A percentile compares a stretch with the other conserved stretches of the same genome.
These are phyloP conservation scores for Globisporangium megalacanthum DNA, from an alignment of 352 stramenopile species.

Conservation along the genomic window DNA sequence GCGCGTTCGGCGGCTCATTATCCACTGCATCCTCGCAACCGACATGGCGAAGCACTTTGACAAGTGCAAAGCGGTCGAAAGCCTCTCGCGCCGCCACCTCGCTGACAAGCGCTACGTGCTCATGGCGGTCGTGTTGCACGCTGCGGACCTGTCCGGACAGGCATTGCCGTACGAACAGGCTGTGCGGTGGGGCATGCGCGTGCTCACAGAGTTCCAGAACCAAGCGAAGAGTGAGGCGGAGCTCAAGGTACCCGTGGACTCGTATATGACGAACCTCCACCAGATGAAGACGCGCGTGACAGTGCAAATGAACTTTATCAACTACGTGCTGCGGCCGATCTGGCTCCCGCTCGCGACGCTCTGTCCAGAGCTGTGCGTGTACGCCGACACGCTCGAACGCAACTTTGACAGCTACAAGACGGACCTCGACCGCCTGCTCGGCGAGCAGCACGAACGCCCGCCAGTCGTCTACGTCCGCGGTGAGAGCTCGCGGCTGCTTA, in stretches of 20 bases:
- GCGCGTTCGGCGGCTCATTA: constrained; percentile 54
- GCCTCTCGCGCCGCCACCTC: constrained; percentile 50
- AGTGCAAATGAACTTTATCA: constrained; percentile 73
- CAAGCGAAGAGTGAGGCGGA: constrained; percentile 63
- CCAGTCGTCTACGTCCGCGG: constrained; percentile 31
- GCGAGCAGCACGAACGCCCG: constrained; percentile 17
- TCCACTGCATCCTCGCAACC: constrained; percentile 66
- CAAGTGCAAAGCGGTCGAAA: constrained; percentile 59
- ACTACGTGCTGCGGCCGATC: constrained; percentile 70
- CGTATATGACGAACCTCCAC: constrained; percentile 70
- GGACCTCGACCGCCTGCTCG: constrained; percentile 34
- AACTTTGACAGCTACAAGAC: constrained; percentile 57
- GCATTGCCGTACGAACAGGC: constrained; percentile 50
- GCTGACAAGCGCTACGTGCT: constrained; percentile 49
- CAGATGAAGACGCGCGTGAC: constrained; percentile 49
- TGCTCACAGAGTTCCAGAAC: constrained; percentile 69
- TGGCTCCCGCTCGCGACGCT: constrained; percentile 47
- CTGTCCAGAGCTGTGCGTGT: constrained; percentile 51
- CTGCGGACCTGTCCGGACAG: constrained; percentile 54
- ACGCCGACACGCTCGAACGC: constrained; percentile 56
- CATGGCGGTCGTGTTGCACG: constrained; percentile 67
- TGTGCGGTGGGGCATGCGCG: constrained; percentile 50
- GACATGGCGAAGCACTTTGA: constrained; percentile 79
- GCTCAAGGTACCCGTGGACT: constrained; percentile 42
- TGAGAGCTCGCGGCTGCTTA: constrained; percentile 33